Conservation (phyloP, 768 basidiomycete genomes). For the Pulveroboletus sp. region DNA sequence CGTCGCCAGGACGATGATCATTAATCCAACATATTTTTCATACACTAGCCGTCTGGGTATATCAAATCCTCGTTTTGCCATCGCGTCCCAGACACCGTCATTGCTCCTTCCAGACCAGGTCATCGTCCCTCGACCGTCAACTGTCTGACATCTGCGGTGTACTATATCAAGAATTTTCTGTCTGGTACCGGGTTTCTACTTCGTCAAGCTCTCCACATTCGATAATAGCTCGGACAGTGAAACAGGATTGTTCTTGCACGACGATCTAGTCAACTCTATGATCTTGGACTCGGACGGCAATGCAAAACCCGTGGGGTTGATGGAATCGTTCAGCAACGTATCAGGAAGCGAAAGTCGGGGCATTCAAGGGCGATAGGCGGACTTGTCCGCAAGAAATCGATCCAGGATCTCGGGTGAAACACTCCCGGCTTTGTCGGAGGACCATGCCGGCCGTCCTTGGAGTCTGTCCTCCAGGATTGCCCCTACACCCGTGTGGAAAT, state of each 20-base stretch:
- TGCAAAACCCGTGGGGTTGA: slow-evolving; percentile 39
- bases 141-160: slow-evolving; percentile 56
- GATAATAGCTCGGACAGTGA: slow-evolving; percentile 20
- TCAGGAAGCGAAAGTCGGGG: slow-evolving; percentile 44
- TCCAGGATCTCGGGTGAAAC: slow-evolving; percentile 54
- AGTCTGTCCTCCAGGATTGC: slow-evolving; percentile 56
- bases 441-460: slow-evolving; percentile 61
- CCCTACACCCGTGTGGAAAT: slow-evolving; percentile 80
- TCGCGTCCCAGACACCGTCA: slow-evolving; percentile 12
- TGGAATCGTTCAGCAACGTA: slow-evolving; percentile 22
- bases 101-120: slow-evolving; percentile 20
- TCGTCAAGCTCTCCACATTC: slow-evolving; percentile 19
- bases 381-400: slow-evolving; percentile 62
- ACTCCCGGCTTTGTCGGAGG: slow-evolving; percentile 55
- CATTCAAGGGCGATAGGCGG: slow-evolving; percentile 41
- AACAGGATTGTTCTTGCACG: slow-evolving; percentile 39
- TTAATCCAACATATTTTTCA: too few relatives aligned
- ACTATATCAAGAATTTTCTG: slow-evolving; percentile 79
- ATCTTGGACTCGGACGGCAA: slow-evolving; percentile 81
- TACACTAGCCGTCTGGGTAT: too few relatives aligned
- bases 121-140: slow-evolving; percentile 42
- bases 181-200: slow-evolving; percentile 51
- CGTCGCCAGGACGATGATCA: background rate
- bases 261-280: slow-evolving; percentile 46
- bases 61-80: background rate